phyloP scores from a whole-genome alignment of 495 filamentous ascomycete species.

The Geopyxis carbonaria region DNA sequence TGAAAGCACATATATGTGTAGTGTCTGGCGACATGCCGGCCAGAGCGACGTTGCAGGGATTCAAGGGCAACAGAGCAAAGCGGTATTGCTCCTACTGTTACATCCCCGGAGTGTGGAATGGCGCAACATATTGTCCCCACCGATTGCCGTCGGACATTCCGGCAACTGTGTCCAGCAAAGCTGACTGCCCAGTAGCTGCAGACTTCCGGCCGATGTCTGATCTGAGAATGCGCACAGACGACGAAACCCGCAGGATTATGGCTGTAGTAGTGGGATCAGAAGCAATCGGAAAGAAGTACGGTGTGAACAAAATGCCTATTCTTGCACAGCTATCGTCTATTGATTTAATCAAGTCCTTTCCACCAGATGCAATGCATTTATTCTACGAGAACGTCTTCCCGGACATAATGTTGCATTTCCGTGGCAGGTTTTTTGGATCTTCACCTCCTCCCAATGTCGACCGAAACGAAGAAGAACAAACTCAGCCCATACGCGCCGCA shows the following conservation, averaged over 20 bases:
- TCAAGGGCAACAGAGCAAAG: constrained; percentile 6
- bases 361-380: constrained; percentile 9
- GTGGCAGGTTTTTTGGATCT: constrained; percentile 5
- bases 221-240: too few species aligned
- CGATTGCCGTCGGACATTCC: too few species aligned
- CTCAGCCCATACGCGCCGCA: neutral
- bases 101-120: neutral
- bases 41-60: constrained; percentile 6
- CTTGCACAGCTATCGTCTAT: constrained; percentile 1
- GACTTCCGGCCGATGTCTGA: too few species aligned
- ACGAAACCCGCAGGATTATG: too few species aligned
- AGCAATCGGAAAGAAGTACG: constrained; percentile 4
- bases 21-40: constrained; percentile 7
- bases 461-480: neutral
- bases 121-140: neutral
- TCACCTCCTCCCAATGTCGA: neutral
- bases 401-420: constrained; percentile 4
- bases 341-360: constrained; percentile 6
- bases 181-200: too few species aligned
- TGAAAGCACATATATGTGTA: constrained; percentile 7
- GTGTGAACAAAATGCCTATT: constrained; percentile 4
- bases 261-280: too few species aligned
- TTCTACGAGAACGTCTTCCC: constrained; percentile 9
- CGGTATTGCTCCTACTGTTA: constrained; percentile 6
- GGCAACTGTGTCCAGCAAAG: too few species aligned